Conservation (phyloP, 305 asterid genomes). For the Fraxinus latifolia region DNA sequence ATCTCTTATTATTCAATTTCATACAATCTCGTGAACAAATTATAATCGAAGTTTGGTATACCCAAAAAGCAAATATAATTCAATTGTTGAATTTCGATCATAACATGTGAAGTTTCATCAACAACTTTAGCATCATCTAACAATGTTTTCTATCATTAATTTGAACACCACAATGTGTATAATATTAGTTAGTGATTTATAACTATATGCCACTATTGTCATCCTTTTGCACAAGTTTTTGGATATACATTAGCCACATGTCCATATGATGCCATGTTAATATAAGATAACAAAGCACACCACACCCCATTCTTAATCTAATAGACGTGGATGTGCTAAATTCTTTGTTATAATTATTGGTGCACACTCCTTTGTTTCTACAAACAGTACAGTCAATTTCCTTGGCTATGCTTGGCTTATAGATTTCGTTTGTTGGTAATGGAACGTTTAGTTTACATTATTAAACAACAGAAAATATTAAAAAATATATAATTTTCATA, state of each 20-base stretch:
- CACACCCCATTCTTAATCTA: not conserved
- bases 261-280: constrained; percentile 10
- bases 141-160: not conserved
- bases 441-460: not conserved
- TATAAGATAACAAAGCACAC: not conserved
- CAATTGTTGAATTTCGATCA: no score
- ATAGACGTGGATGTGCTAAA: not conserved
- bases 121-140: not conserved
- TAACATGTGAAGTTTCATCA: not conserved
- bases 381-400: not conserved
- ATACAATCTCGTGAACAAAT: no score
- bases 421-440: not conserved
- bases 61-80: no score
- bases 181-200: not conserved
- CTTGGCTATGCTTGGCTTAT: not conserved
- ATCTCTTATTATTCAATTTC: no score
- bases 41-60: no score
- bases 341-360: not conserved
- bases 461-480: not conserved
- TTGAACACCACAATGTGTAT: not conserved
- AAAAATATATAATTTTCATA: no score
- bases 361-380: not conserved
- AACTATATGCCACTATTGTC: constrained; percentile 1
- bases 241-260: constrained; percentile 24
- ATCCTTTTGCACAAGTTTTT: not conserved